Percentiles rank a stretch among this genome's conserved stretches.
Evolutionary conservation across 495 filamentous ascomycete species (phyloP).

Genomic region (Clohesyomyces aquaticus): DNA sequence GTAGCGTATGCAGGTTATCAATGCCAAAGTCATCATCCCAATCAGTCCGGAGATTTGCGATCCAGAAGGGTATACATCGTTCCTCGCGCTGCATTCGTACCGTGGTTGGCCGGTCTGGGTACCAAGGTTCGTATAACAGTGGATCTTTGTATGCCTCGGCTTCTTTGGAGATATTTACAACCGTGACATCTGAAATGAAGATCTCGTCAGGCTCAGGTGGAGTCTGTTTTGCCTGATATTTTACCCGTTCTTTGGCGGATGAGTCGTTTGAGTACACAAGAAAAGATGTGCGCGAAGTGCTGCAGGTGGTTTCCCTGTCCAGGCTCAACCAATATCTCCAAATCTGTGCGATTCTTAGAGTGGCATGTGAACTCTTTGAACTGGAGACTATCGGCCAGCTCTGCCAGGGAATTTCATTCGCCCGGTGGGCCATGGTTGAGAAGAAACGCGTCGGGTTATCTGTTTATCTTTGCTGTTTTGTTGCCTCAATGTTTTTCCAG

Average conservation of each 20-base stretch:
- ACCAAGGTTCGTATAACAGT: neutral
- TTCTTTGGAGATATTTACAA: neutral
- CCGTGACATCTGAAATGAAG: slow-evolving; percentile 6
- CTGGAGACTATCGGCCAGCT: slow-evolving; percentile 18
- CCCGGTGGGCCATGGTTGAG: slow-evolving; percentile 18
- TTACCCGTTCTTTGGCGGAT: slow-evolving; percentile 13
- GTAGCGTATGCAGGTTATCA: neutral
- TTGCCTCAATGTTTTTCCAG: neutral
- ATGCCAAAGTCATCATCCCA: too few species aligned
- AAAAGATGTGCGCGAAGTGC: slow-evolving; percentile 20
- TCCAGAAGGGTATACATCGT: slow-evolving; percentile 2
- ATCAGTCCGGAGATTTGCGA: neutral
- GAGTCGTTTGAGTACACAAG: slow-evolving; percentile 1
- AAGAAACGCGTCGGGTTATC: neutral
- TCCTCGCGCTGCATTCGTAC: neutral
- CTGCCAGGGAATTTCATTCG: slow-evolving; percentile 17
- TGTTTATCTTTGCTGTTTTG: neutral
- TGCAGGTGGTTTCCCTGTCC: slow-evolving; percentile 16
- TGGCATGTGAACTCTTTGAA: slow-evolving; percentile 16
- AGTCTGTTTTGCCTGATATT: slow-evolving; percentile 7
- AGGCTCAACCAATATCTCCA: slow-evolving; percentile 15
- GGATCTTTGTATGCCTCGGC: slow-evolving; percentile 2
- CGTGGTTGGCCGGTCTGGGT: neutral
- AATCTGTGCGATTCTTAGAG: slow-evolving; percentile 15
- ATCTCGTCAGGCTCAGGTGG: slow-evolving; percentile 10